Base-by-base conservation (phyloP, 2,329 filamentous ascomycete species). In the Fusarium caatingaense region DNA sequence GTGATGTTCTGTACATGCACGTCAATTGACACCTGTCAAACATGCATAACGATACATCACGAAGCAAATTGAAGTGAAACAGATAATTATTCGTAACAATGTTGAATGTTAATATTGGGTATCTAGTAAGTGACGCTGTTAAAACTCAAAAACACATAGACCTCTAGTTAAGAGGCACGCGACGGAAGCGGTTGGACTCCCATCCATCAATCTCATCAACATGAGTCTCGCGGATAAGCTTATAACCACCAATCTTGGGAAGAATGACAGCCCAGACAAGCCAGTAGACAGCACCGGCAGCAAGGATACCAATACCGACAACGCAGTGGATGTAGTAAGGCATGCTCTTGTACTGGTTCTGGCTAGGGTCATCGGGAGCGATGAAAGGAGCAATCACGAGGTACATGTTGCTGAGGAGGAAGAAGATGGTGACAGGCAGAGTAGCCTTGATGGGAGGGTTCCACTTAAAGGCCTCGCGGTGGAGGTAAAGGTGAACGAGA, bases 191-290 rank as follows among this genome's bases (percentile, higher is more conserved):
- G 56, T 80, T 87, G 32, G 86, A 81, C 70, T 88, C 88, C 89
- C 89, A 91, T 3, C 89, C 88, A 75, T 91, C 89, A 44, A 87
- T 83, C 0, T 83, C 83, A 64, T 88, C 86, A 10, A 90, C 77
- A 3, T 83, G 76, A 0, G 80, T 82, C 77, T 89, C 85, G 59
- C 85, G 83, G 4, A 88, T 82, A 12, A 92, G 81, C 71, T 87
- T 82, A 72, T 91, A 89, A 0, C 74, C 73, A 16, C 86, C 86
- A 32, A 88, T 64, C 72, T 80, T 83, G 56, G 87, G 87, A 37
- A 88, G 66, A 7, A 88, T 71, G 40, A 83, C 74, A 6, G 85
- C 83, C 87, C 87, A 89, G 9, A 88, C 44, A 8, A 87, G 64
- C 86, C 86, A 89, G 76, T 88, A 88, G 4, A 88, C 54, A 11